Conservation (phyloP, 2,329 filamentous ascomycete species). For the Biscogniauxia mediterranea region DNA sequence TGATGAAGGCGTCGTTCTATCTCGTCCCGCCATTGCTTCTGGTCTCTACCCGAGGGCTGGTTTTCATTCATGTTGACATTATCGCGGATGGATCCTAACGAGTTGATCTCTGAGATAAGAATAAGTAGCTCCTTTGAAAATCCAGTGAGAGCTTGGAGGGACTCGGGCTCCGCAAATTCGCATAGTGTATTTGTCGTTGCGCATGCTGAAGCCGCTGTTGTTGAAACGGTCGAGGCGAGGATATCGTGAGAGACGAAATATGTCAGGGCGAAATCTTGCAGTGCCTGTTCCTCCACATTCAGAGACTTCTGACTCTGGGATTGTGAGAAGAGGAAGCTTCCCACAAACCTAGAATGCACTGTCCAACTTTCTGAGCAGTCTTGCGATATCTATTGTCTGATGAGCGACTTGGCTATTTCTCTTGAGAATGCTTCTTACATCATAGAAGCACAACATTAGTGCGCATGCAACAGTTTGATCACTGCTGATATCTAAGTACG, state of each 20-base stretch:
- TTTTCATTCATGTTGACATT: not conserved
- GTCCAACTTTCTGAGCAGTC: constrained; percentile 30
- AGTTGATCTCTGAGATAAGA: constrained; percentile 20
- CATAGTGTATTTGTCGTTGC: constrained; percentile 15
- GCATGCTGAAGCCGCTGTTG: constrained; percentile 4
- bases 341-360: constrained; percentile 27
- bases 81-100: constrained; percentile 10
- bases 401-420: not conserved
- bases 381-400: constrained; percentile 20
- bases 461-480: constrained; percentile 24
- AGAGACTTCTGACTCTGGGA: constrained; percentile 8
- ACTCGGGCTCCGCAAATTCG: constrained; percentile 11
- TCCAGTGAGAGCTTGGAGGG: constrained; percentile 15
- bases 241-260: constrained; percentile 26
- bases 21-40: constrained; percentile 15
- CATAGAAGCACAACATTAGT: constrained; percentile 27
- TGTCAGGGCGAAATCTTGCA: constrained; percentile 25
- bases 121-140: constrained; percentile 18
- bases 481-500: constrained; percentile 2
- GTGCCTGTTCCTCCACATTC: constrained; percentile 18
- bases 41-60: not conserved
- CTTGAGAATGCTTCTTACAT: constrained; percentile 15
- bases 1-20: constrained; percentile 16
- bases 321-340: constrained; percentile 16
- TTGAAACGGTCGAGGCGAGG: constrained; percentile 15